Conservation (phyloP, 2,329 filamentous ascomycete species). For the Xylaria sp. region DNA sequence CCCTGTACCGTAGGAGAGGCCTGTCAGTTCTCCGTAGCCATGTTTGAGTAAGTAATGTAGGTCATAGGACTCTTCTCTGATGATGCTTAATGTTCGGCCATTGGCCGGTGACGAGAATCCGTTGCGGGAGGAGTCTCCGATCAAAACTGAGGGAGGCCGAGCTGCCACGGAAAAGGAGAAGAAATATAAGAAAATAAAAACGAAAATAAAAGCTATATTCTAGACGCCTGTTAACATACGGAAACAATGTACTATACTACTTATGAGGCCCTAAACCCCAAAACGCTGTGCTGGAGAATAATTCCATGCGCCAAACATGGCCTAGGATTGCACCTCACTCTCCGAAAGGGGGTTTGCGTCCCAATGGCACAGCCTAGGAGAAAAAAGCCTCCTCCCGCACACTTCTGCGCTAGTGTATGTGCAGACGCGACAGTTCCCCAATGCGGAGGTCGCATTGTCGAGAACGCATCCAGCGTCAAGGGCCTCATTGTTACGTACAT, state of each 20-base stretch:
- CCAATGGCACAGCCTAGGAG: conserved; percentile 32
- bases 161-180: background rate
- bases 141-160: conserved; percentile 6
- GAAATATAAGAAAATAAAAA: background rate
- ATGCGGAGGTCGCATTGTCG: conserved; percentile 45
- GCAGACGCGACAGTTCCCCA: conserved; percentile 39
- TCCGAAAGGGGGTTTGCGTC: conserved; percentile 33
- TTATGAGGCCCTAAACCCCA: conserved; percentile 8
- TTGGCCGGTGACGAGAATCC: conserved; percentile 23
- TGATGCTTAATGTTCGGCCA: conserved; percentile 23
- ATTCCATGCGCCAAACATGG: conserved; percentile 32
- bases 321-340: conserved; percentile 34
- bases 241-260: conserved; percentile 7
- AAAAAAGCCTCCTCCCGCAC: conserved; percentile 33
- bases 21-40: conserved; percentile 40
- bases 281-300: conserved; percentile 27
- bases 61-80: conserved; percentile 34
- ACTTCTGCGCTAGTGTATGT: conserved; percentile 34
- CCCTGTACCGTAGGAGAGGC: conserved; percentile 36
- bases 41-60: conserved; percentile 44
- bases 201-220: background rate
- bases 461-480: conserved; percentile 35
- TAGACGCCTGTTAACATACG: background rate
- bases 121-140: conserved; percentile 26
- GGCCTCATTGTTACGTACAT: conserved; percentile 25